Evolutionary conservation across 2,329 filamentous ascomycete genomes (phyloP), one percentile per base, ranked within the genome.

Genomic region (Pyricularia grisea): DNA sequence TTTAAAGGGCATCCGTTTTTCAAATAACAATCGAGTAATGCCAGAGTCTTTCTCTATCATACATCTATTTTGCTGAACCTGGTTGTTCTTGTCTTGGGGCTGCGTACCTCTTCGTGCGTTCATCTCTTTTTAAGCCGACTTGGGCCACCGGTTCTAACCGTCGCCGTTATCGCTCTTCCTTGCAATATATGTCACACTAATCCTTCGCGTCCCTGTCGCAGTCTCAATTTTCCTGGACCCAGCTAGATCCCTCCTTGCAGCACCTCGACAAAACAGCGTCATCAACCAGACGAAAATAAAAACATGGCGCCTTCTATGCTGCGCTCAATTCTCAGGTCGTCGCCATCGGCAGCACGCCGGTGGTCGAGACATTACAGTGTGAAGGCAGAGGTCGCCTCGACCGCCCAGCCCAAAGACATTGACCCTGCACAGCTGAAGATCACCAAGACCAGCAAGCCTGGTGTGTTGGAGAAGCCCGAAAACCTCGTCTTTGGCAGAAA

Each of bases 401-500:
- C 78, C 23, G 74, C 83, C 12, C 85, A 87, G 77, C 85, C 89
- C 36, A 84, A 87, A 69, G 88, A 87, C 69, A 86, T 98, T 72
- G 92, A 98, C 78, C 82, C 90, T n/a, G 86, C 88, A 58, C 90
- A 90, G 79, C 87, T 98, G 70, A 83, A 84, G 66, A 84, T 97
- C 76, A 89, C 88, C 70, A 88, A 90, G 81, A 96, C 92, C 1
- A 86, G 83, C 9, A 88, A 85, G 3, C 95, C 94, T 12, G 95
- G 94, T 80, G 78, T 85, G 33, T 83, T 94, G 69, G 84, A 86
- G 71, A 89, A 93, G 68, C 87, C 91, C 17, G 87, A 94, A 77
- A 89, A 96, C 72, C 88, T 99, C 69, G 84, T 98, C 72, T 99
- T 99, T 79, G 95, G 95, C 72, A 87, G 87, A 73, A 90, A 89